Evolutionary conservation across 78 protist species (phyloP), one percentile per base, ranked within the genome.

Genomic region (Dictyostelium capitatum): DNA sequence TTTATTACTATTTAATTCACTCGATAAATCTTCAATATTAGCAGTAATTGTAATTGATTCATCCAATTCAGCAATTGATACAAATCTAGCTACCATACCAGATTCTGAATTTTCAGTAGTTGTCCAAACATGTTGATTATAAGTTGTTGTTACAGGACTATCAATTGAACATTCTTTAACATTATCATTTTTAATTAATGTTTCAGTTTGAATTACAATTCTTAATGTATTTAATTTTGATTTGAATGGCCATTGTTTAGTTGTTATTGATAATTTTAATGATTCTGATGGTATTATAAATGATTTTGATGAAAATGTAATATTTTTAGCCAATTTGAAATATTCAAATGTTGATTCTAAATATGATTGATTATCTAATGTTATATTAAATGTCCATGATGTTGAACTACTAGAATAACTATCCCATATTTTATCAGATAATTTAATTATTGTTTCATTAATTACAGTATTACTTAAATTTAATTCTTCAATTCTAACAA

Each of bases 321-420:
- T 9, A 28, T 32, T 30, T 41, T 37, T n/a, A 8, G 56, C 20
- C 43, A 19, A 30, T 43, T 72, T 72, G n/a, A 72, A 72, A 54
- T 72, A 72, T 72, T 72, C 79, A 20, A 72, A 72, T 17, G 50
- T 72, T 23, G 79, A 25, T 20, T 72, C 57, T 46, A 72, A 72
- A 11, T 72, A 72, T 0, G 56, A 46, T 72, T 72, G 1, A 10
- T 72, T 72, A n/a, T 72, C 54, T 2, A 72, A 54, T 11, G 79
- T 72, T 20, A 43, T 43, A 30, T 72, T 72, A 32, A 72, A 72
- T 19, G 54, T 43, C 79, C 79, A 72, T 20, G 19, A 54, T 10
- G 15, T 62, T 3, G 37, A 37, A 37, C 2, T 62, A 25, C 43
- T 11, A 10, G 70, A 62, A 62, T 25, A 37, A 62, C 32, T 30